phyloP scores from a whole-genome alignment of 768 basidiomycete genomes.

The Lactarius tabidus region DNA sequence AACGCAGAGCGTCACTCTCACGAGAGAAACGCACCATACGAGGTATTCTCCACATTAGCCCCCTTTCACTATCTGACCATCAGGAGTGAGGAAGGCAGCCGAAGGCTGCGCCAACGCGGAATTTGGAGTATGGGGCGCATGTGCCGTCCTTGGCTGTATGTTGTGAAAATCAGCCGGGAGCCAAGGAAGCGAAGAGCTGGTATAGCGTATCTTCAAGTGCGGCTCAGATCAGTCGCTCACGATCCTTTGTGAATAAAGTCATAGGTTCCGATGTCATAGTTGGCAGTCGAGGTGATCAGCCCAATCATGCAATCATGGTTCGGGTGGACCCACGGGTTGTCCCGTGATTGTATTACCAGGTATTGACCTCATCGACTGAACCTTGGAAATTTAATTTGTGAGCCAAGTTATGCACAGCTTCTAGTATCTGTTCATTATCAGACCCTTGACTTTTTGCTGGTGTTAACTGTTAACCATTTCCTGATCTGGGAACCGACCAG shows the following conservation, averaged over 20 bases:
- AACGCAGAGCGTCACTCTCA: neutral
- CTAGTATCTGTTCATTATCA: no score
- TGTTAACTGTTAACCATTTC: no score
- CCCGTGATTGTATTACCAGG: neutral
- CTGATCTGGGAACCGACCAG: no score
- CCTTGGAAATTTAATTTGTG: no score
- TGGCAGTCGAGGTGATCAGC: neutral
- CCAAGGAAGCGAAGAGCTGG: neutral
- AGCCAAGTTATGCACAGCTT: no score
- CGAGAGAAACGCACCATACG: conserved; percentile 57
- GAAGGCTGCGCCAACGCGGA: conserved; percentile 88
- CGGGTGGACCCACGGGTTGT: neutral
- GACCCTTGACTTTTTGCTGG: no score
- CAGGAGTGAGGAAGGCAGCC: conserved; percentile 61
- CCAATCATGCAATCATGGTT: no score
- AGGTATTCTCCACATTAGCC: conserved; percentile 92
- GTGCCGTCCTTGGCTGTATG: conserved; percentile 59
- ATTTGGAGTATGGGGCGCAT: conserved; percentile 86
- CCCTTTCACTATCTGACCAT: conserved; percentile 77
- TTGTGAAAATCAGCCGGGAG: neutral
- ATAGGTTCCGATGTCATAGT: conserved; percentile 3
- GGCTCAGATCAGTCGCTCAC: conserved; percentile 48
- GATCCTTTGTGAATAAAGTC: conserved; percentile 40
- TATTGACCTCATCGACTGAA: no score
- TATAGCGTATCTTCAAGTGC: conserved; percentile 54